Evolutionary conservation across 2,329 filamentous ascomycete species (phyloP), one percentile per base, ranked within the genome.

Genomic region (Alternaria dauci): DNA sequence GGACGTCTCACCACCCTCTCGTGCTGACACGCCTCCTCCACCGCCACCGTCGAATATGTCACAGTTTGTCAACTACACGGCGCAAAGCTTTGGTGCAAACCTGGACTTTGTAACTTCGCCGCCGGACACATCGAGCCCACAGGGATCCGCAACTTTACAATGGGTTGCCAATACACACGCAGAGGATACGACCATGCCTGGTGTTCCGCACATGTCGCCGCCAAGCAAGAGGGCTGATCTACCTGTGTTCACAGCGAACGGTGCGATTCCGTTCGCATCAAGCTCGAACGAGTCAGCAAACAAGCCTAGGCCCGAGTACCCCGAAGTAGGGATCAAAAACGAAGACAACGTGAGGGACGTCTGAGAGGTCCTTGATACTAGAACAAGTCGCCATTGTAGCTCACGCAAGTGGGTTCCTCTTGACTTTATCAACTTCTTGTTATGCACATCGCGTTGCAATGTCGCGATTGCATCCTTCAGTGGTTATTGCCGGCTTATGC

Each of bases 211-310:
- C 42, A 60, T 71, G 65, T 73, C 76, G 41, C 70, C 75, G 2
- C 60, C 74, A 12, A 71, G 72, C 48, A 79, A 78, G 43, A 80
- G 77, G 59, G 73, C 79, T 18, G 80, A 81, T 23, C 72, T 86
- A 28, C 84, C 85, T 2, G 75, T 83, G 0, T 85, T 86, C 59
- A 82, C 81, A 18, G 78, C 84, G 1, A 73, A 69, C 34, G 69
- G 76, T 8, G 54, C 60, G 7, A 79, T 79, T 53, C 76, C 76
- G 4, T 79, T 79, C 57, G 76, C 75, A 16, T 41, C 67, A 8
- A 81, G 68, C 30, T 12, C 39, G 9, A 44, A 41, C 4, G 55
- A 26, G 16, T n/a, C 2, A 12, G 25, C 16, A 7, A 38, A 38
- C 46, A 32, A 16, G 20, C 7, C 34, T 39, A 60, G 39, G 20